Evolutionary conservation across 257 asterid genomes (phyloP), one percentile per base, ranked within the genome.

Genomic region (Catharanthus roseus): DNA sequence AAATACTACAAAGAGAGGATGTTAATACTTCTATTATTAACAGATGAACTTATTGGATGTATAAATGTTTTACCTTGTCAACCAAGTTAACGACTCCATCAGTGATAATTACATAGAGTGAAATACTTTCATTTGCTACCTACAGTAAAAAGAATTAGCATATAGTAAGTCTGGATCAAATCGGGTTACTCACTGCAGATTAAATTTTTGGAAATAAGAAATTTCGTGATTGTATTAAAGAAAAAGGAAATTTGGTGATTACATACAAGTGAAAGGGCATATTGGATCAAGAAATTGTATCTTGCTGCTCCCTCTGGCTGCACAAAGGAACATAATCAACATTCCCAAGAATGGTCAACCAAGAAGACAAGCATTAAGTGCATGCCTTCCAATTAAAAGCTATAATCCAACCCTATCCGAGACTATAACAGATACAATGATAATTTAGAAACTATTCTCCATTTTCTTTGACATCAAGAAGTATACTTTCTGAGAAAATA

Each of bases 121-220:
- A 77, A 63, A 85, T 93, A 75, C 97, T 89, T 82, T 91, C 96
- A 68, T 86, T 83, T 28, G 91, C 92, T 72, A 91, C 88, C 97
- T 91, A 78, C 38, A 77, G 69, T 50, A 80, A 39, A 50, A 77
- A 74, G 49, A 80, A 72, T 51, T 53, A 65, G 49, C 34, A 44
- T 74, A 51, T 55, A 60, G 69, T 38, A 61, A 24, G 74, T 70
- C 57, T n/a, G 42, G 72, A 72, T 72, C 24, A 75, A 76, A 49
- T 51, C n/a, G 74, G 64, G 23, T 51, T 45, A 73, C 23, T 38
- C 6, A 18, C 28, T 33, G 50, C 21, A 63, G 6, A 65, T 12
- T 57, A 33, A 28, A 66, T 8, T 24, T 16, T 44, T n/a, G 57
- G 38, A 53, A n/a, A 60, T 21, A 28, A 54, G 62, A 78, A 70